These are phyloP conservation scores for Kwoniella pini DNA, from an alignment of 768 basidiomycete species.

Conservation along the genomic window DNA sequence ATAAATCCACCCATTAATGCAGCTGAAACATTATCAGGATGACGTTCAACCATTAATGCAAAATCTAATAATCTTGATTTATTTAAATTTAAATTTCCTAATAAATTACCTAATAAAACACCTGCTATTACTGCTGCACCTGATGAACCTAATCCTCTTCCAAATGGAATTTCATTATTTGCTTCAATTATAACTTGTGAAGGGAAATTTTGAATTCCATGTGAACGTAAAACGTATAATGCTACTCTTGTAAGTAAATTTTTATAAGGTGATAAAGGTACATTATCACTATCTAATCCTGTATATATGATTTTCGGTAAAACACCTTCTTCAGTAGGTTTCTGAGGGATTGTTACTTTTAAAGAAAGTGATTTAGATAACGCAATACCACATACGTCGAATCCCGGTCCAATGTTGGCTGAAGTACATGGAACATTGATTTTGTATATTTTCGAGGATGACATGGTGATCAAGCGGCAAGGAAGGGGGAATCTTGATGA, in stretches of 20 bases:
- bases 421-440: constrained; percentile 95
- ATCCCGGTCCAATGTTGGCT: constrained; percentile 97
- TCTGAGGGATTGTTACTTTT: constrained; percentile 60
- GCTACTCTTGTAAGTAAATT: constrained; percentile 97
- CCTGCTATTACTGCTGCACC: constrained; percentile 99
- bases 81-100: constrained; percentile 72
- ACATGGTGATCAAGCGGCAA: constrained; percentile 11
- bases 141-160: constrained; percentile 94
- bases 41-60: constrained; percentile 97
- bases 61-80: constrained; percentile 81
- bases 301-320: constrained; percentile 70
- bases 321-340: constrained; percentile 43
- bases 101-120: constrained; percentile 80
- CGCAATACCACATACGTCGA: constrained; percentile 98
- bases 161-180: constrained; percentile 94
- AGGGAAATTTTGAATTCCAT: constrained; percentile 73
- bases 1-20: constrained; percentile 96
- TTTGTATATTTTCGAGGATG: constrained; percentile 55
- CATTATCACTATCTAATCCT: constrained; percentile 86
- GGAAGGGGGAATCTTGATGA: background rate
- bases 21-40: constrained; percentile 98
- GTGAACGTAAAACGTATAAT: constrained; percentile 94
- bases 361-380: constrained; percentile 82
- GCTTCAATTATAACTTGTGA: constrained; percentile 71
- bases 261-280: constrained; percentile 91